Percentiles rank a stretch among this genome's conserved stretches.
These are phyloP conservation scores for Canavalia gladiata DNA, from an alignment of 306 rosid species.

Conservation along the genomic window DNA sequence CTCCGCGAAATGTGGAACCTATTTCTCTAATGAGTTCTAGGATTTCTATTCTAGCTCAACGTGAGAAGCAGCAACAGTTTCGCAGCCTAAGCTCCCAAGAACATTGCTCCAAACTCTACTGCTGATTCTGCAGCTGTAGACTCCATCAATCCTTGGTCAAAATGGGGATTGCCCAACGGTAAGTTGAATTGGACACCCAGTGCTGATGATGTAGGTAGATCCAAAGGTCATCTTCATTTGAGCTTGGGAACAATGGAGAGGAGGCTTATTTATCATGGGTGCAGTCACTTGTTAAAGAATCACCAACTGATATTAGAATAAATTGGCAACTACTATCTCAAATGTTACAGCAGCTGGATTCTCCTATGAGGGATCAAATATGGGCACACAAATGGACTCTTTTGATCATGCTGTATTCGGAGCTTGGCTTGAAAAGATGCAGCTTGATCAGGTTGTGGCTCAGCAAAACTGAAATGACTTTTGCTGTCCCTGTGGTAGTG, in stretches of 20 bases:
- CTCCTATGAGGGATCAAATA: constrained; percentile 58
- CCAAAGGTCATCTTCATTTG: constrained; percentile 85
- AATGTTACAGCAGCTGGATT: constrained; percentile 54
- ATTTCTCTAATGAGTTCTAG: constrained; percentile 85
- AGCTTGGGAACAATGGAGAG: constrained; percentile 88
- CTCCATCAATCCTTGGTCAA: constrained; percentile 74
- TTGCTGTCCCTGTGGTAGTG: constrained; percentile 48
- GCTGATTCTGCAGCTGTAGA: constrained; percentile 38
- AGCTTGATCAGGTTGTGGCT: constrained; percentile 57
- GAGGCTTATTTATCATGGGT: constrained; percentile 98
- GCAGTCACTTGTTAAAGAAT: constrained; percentile 93
- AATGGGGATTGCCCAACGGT: constrained; percentile 88
- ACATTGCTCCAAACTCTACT: constrained; percentile 73
- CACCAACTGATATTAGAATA: constrained; percentile 82
- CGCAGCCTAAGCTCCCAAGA: constrained; percentile 97
- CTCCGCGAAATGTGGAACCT: constrained; percentile 85
- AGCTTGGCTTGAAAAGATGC: constrained; percentile 56
- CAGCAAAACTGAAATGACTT: constrained; percentile 55
- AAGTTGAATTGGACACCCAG: constrained; percentile 81
- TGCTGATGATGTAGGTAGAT: constrained; percentile 76
- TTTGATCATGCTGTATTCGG: constrained; percentile 55
- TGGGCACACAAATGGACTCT: constrained; percentile 58
- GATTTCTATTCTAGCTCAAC: constrained; percentile 80
- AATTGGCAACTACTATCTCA: constrained; percentile 52
- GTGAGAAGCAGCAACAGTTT: constrained; percentile 87